A percentile compares a stretch with the other conserved stretches of the same genome.
phyloP scores from a whole-genome alignment of 2,329 filamentous ascomycete genomes.

The Colletotrichum aenigma region DNA sequence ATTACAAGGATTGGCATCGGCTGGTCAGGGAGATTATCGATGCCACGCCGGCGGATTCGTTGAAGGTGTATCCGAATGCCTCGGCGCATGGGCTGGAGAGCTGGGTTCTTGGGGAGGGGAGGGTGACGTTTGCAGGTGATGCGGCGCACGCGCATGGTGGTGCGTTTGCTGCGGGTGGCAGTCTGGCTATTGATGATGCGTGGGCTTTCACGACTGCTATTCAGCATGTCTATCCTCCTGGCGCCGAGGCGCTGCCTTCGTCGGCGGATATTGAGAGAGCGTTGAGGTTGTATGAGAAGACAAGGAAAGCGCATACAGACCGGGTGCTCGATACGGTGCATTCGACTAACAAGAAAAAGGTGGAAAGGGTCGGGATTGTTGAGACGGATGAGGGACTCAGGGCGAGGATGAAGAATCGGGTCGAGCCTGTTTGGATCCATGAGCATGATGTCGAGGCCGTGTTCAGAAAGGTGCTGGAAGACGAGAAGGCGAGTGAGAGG shows the following conservation, averaged over 20 bases:
- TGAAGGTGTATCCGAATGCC: conserved; percentile 45
- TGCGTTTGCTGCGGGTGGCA: conserved; percentile 43
- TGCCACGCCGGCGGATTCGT: conserved; percentile 38
- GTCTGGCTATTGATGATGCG: conserved; percentile 43
- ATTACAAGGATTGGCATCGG: conserved; percentile 47
- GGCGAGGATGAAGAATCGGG: conserved; percentile 35
- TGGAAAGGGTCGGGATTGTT: conserved; percentile 22
- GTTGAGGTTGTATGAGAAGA: conserved; percentile 44
- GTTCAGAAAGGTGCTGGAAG: conserved; percentile 27
- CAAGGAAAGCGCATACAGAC: conserved; percentile 45
- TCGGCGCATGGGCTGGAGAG: conserved; percentile 41
- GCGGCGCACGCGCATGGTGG: conserved; percentile 46
- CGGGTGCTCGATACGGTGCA: conserved; percentile 38
- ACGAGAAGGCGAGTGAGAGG: neutral
- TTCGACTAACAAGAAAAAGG: conserved; percentile 28
- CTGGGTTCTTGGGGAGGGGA: conserved; percentile 41
- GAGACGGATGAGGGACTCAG: conserved; percentile 43
- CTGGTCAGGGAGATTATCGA: conserved; percentile 42
- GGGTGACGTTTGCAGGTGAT: conserved; percentile 41
- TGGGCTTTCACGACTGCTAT: conserved; percentile 45
- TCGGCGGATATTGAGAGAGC: conserved; percentile 29
- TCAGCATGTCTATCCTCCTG: conserved; percentile 34
- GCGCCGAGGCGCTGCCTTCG: neutral
- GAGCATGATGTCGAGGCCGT: conserved; percentile 49
- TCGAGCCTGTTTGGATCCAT: conserved; percentile 46